Evolutionary conservation across 106 monocot species (phyloP).

Genomic region (Hemerocallis citrina): DNA sequence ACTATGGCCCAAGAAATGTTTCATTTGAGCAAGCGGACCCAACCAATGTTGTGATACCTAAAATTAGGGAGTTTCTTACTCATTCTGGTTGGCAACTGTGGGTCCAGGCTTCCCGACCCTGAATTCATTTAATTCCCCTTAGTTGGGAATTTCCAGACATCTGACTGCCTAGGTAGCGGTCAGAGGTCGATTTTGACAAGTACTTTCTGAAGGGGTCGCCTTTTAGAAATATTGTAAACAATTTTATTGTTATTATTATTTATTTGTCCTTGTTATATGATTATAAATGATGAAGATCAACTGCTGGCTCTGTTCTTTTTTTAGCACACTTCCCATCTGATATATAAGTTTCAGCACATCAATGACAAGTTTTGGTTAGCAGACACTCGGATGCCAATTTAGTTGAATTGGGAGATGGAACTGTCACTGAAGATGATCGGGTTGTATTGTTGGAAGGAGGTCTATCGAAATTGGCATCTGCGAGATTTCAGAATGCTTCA

Average conservation of each 20-base stretch:
- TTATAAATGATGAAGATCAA: not conserved
- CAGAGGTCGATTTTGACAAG: too few species aligned
- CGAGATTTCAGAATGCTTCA: conserved; percentile 35
- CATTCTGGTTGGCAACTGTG: too few species aligned
- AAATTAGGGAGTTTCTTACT: too few species aligned
- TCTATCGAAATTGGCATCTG: conserved; percentile 45
- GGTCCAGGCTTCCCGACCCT: too few species aligned
- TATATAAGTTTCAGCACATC: not conserved
- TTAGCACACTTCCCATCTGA: not conserved
- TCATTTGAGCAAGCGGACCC: too few species aligned
- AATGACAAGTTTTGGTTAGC: conserved; percentile 3
- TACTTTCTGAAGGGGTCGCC: not conserved
- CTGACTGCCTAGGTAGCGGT: too few species aligned
- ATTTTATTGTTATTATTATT: not conserved
- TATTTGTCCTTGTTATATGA: not conserved
- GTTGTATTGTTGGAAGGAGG: conserved; percentile 55
- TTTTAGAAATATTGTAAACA: not conserved
- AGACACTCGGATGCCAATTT: conserved; percentile 71
- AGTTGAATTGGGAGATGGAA: conserved; percentile 40
- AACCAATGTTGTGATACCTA: too few species aligned
- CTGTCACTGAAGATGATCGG: conserved; percentile 45
- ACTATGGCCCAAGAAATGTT: too few species aligned
- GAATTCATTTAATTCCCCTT: too few species aligned
- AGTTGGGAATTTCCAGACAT: too few species aligned
- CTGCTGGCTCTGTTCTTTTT: not conserved